A percentile compares a stretch with the other conserved stretches of the same genome.
Evolutionary conservation across 805 yeast genomes (phyloP).

Genomic region (Zygotorulaspora florentina): DNA sequence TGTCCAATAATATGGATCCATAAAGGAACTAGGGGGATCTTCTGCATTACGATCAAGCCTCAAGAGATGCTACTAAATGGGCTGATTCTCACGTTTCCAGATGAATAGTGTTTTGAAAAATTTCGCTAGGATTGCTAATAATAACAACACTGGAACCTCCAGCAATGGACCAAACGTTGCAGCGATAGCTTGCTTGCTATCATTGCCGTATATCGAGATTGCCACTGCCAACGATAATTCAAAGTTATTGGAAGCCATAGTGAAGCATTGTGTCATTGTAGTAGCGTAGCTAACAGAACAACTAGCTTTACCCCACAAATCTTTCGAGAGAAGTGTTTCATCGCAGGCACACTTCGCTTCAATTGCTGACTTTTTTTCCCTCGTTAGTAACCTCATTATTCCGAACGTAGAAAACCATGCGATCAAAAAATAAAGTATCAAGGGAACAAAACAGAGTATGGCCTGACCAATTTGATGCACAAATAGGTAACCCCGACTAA

Average conservation of each 20-base stretch:
- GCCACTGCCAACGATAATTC: conserved; percentile 55
- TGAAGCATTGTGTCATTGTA: conserved; percentile 49
- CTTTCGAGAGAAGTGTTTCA: conserved; percentile 16
- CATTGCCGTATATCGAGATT: conserved; percentile 48
- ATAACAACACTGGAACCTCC: conserved; percentile 51
- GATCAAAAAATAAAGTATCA: conserved; percentile 44
- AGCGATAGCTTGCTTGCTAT: conserved; percentile 51
- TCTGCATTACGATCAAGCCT: neutral
- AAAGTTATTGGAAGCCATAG: conserved; percentile 56
- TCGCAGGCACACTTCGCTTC: conserved; percentile 41
- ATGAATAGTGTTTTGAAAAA: conserved; percentile 34
- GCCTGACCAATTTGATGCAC: conserved; percentile 47
- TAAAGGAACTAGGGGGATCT: neutral
- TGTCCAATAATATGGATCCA: neutral
- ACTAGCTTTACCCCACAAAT: conserved; percentile 24
- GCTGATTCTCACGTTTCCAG: conserved; percentile 8
- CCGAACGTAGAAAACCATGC: conserved; percentile 46
- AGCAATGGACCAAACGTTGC: conserved; percentile 57
- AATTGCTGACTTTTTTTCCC: conserved; percentile 1
- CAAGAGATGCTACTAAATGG: no score
- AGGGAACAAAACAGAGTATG: conserved; percentile 48
- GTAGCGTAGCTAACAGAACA: conserved; percentile 41
- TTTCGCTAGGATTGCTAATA: conserved; percentile 38
- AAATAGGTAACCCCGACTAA: conserved; percentile 46
- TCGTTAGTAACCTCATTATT: conserved; percentile 33